Evolutionary conservation across 768 basidiomycete genomes (phyloP), one percentile per base, ranked within the genome.

Genomic region (Thelephora ganbajun): DNA sequence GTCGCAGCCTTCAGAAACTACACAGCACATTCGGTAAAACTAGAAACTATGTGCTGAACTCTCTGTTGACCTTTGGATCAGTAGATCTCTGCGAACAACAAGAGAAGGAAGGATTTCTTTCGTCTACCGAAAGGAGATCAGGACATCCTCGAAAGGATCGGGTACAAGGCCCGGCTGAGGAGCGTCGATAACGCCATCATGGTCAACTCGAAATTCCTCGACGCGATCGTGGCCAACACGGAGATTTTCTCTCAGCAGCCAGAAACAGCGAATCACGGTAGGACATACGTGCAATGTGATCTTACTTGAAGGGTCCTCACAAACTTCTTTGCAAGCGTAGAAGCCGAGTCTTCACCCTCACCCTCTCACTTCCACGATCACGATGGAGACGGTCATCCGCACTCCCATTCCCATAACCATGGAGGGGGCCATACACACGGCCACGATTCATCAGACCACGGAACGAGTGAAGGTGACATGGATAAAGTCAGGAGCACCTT

Each of bases 401-500:
- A 60, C 43, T 54, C 52, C 11, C 58, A 60, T 50, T 50, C 56
- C 0, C 68, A 66, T 50, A 14, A 16, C 12, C 26, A 30, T 47
- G 34, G 2, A 18, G 39, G 13, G 44, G 35, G 49, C 2, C 50
- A 59, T 46, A 22, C 26, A 33, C 41, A 47, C 47, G 36, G 13
- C 43, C 50, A 43, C 46, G 54, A 51, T 37, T 42, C 54, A 33
- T 41, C 60, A 44, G 43, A 50, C 43, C 56, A 48, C 26, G 39
- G 70, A 66, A 49, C 74, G 79, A 0, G 77, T 74, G 84, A 88
- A 34, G 74, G 75, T 51, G 84, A 90, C 54, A 83, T 86, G 79
- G 90, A 96, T 59, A 93, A 94, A 59, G 67, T 98, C 35, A 68
- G 91, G 49, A 92, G 89, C 57, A 94, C 92, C 0, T 63, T 97